phyloP scores from a whole-genome alignment of 2,329 filamentous ascomycete species.

The Fusarium paranaense region DNA sequence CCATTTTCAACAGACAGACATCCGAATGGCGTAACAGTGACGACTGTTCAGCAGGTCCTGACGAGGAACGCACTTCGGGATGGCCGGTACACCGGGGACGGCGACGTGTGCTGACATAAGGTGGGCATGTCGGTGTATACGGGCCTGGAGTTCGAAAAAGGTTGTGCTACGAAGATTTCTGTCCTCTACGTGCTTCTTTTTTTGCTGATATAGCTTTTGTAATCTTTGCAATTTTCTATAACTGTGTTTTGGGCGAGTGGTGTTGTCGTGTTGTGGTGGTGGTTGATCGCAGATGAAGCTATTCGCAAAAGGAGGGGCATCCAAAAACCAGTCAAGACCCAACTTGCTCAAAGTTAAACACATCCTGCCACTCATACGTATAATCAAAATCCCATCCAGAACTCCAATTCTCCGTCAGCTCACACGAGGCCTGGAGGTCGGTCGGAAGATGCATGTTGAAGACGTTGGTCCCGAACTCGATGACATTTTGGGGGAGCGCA shows the following conservation, averaged over 20 bases:
- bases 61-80: background rate
- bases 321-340: background rate
- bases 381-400: background rate
- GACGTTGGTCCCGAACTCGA: slow-evolving; percentile 15
- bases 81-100: background rate
- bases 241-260: background rate
- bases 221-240: background rate
- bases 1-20: background rate
- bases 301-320: background rate
- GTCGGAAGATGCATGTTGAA: slow-evolving; percentile 5
- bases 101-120: background rate
- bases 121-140: background rate
- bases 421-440: background rate
- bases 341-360: slow-evolving; percentile 4
- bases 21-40: background rate
- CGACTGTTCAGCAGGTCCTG: background rate
- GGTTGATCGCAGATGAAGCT: background rate
- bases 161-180: background rate
- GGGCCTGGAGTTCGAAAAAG: background rate
- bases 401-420: slow-evolving; percentile 24
- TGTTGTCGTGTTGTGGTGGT: background rate
- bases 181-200: background rate
- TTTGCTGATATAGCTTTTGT: background rate
- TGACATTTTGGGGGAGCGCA: background rate
- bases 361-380: slow-evolving; percentile 13